These are phyloP conservation scores for Nidularia sp. DNA, from an alignment of 768 basidiomycete genomes.

Conservation along the genomic window DNA sequence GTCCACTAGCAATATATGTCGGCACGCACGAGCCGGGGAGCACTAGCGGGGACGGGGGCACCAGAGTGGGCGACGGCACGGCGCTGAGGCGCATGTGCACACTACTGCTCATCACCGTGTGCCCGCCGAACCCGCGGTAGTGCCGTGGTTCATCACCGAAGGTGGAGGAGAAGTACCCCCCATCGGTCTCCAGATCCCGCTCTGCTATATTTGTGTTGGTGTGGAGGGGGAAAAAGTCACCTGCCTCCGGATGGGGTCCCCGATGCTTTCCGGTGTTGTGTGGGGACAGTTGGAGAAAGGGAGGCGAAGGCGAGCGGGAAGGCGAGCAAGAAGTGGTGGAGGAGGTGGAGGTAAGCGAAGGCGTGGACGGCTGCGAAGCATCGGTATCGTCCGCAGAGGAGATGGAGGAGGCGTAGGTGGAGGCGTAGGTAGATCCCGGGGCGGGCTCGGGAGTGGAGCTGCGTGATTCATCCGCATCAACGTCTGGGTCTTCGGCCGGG, in stretches of 20 bases:
- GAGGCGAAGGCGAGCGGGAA: conserved; percentile 13
- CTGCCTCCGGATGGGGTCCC: neutral
- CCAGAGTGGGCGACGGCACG: neutral
- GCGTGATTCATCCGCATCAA: neutral
- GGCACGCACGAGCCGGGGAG: neutral
- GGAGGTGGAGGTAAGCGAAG: conserved; percentile 30
- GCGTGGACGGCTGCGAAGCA: conserved; percentile 26
- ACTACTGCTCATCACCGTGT: neutral
- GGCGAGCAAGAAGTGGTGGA: conserved; percentile 14
- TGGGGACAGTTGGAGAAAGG: conserved; percentile 22
- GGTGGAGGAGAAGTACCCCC: conserved; percentile 1
- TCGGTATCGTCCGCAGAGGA: conserved; percentile 11
- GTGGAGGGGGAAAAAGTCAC: too few species aligned
- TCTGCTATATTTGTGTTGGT: too few species aligned
- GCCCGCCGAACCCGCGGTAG: neutral
- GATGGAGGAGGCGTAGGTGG: too few species aligned
- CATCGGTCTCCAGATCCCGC: too few species aligned
- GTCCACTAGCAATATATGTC: too few species aligned
- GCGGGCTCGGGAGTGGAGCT: too few species aligned
- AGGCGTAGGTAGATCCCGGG: too few species aligned
- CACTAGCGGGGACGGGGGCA: neutral
- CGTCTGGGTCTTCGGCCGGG: neutral
- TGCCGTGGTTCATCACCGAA: conserved; percentile 1
- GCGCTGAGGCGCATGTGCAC: neutral
- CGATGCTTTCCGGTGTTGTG: conserved; percentile 1